Base-by-base conservation (phyloP, 495 filamentous ascomycete genomes). In the Podospora conica region DNA sequence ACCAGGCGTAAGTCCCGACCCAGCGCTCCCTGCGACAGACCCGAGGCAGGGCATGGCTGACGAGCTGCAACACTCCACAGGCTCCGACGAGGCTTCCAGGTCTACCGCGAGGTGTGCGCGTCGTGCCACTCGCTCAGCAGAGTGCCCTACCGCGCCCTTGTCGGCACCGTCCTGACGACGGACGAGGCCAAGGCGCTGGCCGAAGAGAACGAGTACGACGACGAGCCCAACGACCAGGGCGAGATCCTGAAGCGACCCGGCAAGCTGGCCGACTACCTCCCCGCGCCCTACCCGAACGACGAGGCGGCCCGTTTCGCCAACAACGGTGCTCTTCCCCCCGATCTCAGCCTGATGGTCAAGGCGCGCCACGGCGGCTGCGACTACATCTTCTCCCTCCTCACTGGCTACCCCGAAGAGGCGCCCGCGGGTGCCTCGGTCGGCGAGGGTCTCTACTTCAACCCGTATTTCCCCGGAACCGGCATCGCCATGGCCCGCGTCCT, bases 401-500 rank as follows among this genome's bases (percentile, higher is more conserved):
- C 95, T n/a, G 95, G 95, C 66, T 99, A 99, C 78, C 95, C 95
- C 63, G 95, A 99, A 71, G 94, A 99, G 82, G 86, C 92, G 58
- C 95, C 95, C 12, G 90, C 95, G 53, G 95, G 95, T 72, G 91
- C 88, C 66, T 77, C 81, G 66, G 86, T 99, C 69, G 84, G 85
- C 65, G 85, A 87, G 65, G 95, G 95, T 68, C 87, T 99, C 76
- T 96, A 98, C 86, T 99, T 99, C 87, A 99, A 99, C 87, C 95
- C 95, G 27, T 99, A 97, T 84, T 99, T 99, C 87, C 95, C 95
- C 60, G 96, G 96, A 71, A 98, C 95, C 68, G 95, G 93, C 72
- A 99, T 99, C 78, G 96, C 91, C 71, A 99, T 99, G 96, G 93
- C 89, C 72, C 93, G 96, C 84, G 94, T 97, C 64, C 86, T 99